Conservation (phyloP, 495 filamentous ascomycete genomes). For the Poronia punctata region DNA sequence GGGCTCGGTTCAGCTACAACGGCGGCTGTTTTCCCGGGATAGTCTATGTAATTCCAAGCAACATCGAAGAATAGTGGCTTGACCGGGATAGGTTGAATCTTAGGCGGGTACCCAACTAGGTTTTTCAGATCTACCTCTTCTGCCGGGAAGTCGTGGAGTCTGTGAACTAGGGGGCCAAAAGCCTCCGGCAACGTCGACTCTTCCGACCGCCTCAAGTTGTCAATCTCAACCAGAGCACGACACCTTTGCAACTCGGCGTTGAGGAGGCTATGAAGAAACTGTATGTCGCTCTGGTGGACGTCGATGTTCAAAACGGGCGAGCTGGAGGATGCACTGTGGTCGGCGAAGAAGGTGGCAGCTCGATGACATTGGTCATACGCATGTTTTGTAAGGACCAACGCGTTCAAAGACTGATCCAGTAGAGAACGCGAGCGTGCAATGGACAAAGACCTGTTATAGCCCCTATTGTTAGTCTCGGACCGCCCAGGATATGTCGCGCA, state of each 20-base stretch:
- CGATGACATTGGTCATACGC: slow-evolving; percentile 51
- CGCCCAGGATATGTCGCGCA: no score
- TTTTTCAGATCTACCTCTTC: slow-evolving; percentile 64
- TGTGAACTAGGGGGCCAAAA: slow-evolving; percentile 55
- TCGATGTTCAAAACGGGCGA: slow-evolving; percentile 43
- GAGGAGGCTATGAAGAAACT: slow-evolving; percentile 53
- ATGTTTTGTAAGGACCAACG: slow-evolving; percentile 74
- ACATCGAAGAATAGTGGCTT: slow-evolving; percentile 96
- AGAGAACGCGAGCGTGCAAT: slow-evolving; percentile 80
- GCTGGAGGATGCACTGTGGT: slow-evolving; percentile 16
- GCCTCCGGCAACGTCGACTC: slow-evolving; percentile 21
- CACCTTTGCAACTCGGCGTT: slow-evolving; percentile 64
- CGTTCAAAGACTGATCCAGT: slow-evolving; percentile 63
- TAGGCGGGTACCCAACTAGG: slow-evolving; percentile 80
- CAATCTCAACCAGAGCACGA: slow-evolving; percentile 75
- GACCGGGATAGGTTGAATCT: slow-evolving; percentile 74
- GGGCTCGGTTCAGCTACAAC: slow-evolving; percentile 26
- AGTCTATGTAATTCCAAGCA: slow-evolving; percentile 96
- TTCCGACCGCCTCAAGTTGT: slow-evolving; percentile 44
- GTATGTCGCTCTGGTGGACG: slow-evolving; percentile 51
- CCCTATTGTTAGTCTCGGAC: no score
- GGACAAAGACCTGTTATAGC: slow-evolving; percentile 67
- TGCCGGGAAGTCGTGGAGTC: slow-evolving; percentile 64
- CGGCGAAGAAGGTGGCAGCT: slow-evolving; percentile 26
- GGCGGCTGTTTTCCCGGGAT: slow-evolving; percentile 56